Evolutionary conservation across 495 filamentous ascomycete species (phyloP).

Genomic region (Podospora pseudocomata): DNA sequence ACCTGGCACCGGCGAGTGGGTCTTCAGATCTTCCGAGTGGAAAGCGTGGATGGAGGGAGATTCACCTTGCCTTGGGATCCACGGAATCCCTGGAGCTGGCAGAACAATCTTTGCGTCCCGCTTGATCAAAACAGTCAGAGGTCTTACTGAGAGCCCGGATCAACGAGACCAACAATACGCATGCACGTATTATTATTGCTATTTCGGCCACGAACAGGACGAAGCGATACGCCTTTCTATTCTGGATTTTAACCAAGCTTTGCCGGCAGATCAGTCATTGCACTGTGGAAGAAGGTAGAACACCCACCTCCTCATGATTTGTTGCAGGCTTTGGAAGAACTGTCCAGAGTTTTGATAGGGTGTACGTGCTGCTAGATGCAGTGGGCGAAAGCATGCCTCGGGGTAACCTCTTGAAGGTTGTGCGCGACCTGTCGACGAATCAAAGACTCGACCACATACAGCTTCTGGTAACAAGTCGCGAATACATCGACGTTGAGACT

Average conservation of each 20-base stretch:
- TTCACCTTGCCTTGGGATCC: constrained; percentile 35
- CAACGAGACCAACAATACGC: constrained; percentile 19
- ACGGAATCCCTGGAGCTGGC: constrained; percentile 43
- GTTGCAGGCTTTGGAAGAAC: not conserved
- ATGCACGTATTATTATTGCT: constrained; percentile 42
- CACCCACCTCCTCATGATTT: too few species aligned
- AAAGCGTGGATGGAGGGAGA: constrained; percentile 23
- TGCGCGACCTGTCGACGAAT: constrained; percentile 30
- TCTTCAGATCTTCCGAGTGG: constrained; percentile 29
- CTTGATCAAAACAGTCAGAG: constrained; percentile 3
- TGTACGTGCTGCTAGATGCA: constrained; percentile 36
- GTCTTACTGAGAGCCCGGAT: too few species aligned
- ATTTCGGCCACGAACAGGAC: constrained; percentile 34
- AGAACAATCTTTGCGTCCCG: constrained; percentile 40
- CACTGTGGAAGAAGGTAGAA: too few species aligned
- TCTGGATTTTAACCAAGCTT: constrained; percentile 30
- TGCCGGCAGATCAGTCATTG: constrained; percentile 22
- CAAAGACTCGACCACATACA: constrained; percentile 33
- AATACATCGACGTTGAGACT: constrained; percentile 40
- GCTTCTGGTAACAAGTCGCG: constrained; percentile 42
- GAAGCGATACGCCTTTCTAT: constrained; percentile 29
- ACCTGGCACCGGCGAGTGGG: constrained; percentile 27
- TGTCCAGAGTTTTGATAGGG: constrained; percentile 6
- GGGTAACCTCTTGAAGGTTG: constrained; percentile 20
- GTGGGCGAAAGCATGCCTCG: constrained; percentile 34